phyloP scores from a whole-genome alignment of 495 filamentous ascomycete genomes.

The Lophium mytilinum region DNA sequence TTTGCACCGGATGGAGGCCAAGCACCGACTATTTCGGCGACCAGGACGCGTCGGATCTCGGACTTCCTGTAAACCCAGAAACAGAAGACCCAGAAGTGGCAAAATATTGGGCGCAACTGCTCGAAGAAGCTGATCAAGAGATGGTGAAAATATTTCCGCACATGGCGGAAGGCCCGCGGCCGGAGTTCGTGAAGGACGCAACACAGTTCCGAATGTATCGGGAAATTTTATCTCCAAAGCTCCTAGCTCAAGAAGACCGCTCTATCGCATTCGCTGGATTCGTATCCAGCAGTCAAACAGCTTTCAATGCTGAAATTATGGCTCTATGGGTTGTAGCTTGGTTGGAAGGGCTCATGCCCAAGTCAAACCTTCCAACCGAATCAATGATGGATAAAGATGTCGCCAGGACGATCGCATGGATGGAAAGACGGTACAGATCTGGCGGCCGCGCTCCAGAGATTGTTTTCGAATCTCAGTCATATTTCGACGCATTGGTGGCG shows the following conservation, averaged over 20 bases:
- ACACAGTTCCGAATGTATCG: constrained; percentile 13
- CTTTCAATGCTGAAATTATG: constrained; percentile 6
- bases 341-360: constrained; percentile 4
- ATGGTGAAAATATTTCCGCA: not conserved
- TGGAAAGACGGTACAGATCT: constrained; percentile 5
- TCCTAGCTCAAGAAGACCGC: not conserved
- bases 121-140: constrained; percentile 1
- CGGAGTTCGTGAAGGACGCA: not conserved
- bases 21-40: constrained; percentile 2
- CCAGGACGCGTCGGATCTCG: constrained; percentile 1
- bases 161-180: not conserved
- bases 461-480: constrained; percentile 8
- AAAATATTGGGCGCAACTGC: constrained; percentile 1
- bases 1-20: constrained; percentile 7
- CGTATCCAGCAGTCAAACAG: constrained; percentile 4
- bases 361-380: not conserved
- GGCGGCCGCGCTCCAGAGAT: constrained; percentile 1
- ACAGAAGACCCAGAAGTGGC: not conserved
- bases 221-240: constrained; percentile 2
- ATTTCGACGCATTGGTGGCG: constrained; percentile 10
- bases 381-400: constrained; percentile 7
- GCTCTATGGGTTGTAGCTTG: constrained; percentile 8
- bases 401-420: constrained; percentile 7
- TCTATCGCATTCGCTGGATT: constrained; percentile 8
- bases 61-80: not conserved